phyloP scores from a whole-genome alignment of 306 rosid genomes.

The Boehmeria nivea region DNA sequence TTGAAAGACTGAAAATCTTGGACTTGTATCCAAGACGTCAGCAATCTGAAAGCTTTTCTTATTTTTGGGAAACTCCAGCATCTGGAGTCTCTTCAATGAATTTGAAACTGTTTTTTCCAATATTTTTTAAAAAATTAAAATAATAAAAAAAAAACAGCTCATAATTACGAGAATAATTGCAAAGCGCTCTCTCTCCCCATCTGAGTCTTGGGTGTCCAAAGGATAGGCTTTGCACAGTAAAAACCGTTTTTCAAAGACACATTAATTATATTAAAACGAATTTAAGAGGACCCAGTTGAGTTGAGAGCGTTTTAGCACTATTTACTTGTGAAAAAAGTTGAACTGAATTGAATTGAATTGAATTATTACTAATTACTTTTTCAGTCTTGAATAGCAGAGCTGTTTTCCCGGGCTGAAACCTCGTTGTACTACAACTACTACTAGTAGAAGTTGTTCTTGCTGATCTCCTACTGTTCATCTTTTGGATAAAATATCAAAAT shows the following conservation, averaged over 20 bases:
- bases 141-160: conserved; percentile 14
- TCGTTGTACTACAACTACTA: not conserved
- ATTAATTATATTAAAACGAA: not conserved
- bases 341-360: too few relatives aligned
- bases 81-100: too few relatives aligned
- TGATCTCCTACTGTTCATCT: too few relatives aligned
- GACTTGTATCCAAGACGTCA: too few relatives aligned
- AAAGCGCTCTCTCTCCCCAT: not conserved
- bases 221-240: conserved; percentile 25
- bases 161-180: conserved; percentile 14
- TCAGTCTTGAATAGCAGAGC: conserved; percentile 36
- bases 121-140: too few relatives aligned
- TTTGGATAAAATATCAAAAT: too few relatives aligned
- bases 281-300: conserved; percentile 2
- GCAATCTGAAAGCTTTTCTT: conserved; percentile 8
- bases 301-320: conserved; percentile 7
- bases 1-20: too few relatives aligned
- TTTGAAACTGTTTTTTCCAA: too few relatives aligned
- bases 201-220: not conserved
- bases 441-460: conserved; percentile 1
- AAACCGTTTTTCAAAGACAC: conserved; percentile 46
- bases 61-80: conserved; percentile 28
- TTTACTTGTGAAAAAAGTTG: too few relatives aligned
- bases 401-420: conserved; percentile 33
- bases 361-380: conserved; percentile 42